A percentile compares a stretch with the other conserved stretches of the same genome.
Evolutionary conservation across 2,329 filamentous ascomycete species (phyloP).

Genomic region (Fusarium sororula): DNA sequence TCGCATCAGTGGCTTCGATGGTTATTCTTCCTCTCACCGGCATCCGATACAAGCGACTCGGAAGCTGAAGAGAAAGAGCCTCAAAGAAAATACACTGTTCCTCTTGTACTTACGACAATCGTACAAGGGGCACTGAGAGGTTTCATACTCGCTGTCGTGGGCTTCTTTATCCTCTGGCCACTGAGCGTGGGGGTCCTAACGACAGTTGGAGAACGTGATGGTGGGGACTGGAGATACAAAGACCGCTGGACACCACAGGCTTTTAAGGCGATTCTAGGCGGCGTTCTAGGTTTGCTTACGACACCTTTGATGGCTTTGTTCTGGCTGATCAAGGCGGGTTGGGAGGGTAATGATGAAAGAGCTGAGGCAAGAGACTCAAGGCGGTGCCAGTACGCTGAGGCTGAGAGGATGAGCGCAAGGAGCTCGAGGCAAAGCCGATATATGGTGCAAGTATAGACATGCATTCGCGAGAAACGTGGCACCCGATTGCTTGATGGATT

Average conservation of each 20-base stretch:
- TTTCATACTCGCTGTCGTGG: constrained; percentile 43
- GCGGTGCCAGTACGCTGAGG: neutral
- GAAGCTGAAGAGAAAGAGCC: neutral
- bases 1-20: constrained; percentile 49
- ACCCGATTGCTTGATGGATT: neutral
- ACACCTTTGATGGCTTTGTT: constrained; percentile 60
- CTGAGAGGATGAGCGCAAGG: neutral
- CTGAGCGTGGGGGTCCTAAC: constrained; percentile 55
- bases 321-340: constrained; percentile 61
- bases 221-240: constrained; percentile 56
- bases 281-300: constrained; percentile 55
- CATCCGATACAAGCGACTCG: neutral
- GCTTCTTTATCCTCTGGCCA: constrained; percentile 57
- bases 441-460: neutral
- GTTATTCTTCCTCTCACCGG: constrained; percentile 42
- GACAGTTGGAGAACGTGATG: constrained; percentile 47
- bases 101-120: constrained; percentile 21
- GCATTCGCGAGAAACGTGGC: neutral
- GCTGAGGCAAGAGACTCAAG: constrained; percentile 9
- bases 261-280: constrained; percentile 61
- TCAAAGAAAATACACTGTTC: neutral
- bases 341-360: constrained; percentile 43
- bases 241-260: constrained; percentile 57
- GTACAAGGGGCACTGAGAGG: constrained; percentile 43
- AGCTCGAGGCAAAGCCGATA: neutral